Conservation (phyloP, 192 early-diverging fungal genomes). For the Entophlyctis luteolus region DNA sequence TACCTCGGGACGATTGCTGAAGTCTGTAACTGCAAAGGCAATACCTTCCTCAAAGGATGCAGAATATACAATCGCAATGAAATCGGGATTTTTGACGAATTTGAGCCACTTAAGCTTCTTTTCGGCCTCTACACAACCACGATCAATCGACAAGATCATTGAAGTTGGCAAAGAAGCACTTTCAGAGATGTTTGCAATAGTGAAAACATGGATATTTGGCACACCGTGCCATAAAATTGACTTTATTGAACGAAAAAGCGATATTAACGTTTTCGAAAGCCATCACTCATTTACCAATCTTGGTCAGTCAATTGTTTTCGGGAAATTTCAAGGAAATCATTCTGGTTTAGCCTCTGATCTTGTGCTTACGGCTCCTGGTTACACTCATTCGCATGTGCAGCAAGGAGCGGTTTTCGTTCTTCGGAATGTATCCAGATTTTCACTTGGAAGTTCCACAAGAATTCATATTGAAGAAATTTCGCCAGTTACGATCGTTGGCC, state of each 20-base stretch:
- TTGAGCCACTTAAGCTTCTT: not conserved
- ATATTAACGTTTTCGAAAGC: not conserved
- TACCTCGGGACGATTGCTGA: not conserved
- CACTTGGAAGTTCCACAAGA: not conserved
- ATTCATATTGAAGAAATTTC: not conserved
- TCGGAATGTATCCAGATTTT: not conserved
- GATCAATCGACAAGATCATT: not conserved
- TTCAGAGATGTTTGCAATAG: not conserved
- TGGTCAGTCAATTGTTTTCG: constrained; percentile 58
- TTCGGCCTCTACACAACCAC: not conserved
- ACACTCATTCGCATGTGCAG: constrained; percentile 5
- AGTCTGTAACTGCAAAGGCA: too few relatives aligned
- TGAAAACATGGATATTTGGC: not conserved
- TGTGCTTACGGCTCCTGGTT: constrained; percentile 35
- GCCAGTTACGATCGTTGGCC: not conserved
- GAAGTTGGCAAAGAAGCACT: not conserved
- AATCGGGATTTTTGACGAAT: not conserved
- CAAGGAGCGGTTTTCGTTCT: constrained; percentile 34
- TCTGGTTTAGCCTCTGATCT: not conserved
- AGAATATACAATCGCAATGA: not conserved
- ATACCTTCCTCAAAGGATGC: too few relatives aligned
- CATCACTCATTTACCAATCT: constrained; percentile 50
- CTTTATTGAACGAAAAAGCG: not conserved
- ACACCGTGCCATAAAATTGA: not conserved
- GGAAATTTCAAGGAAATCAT: constrained; percentile 64